Conservation (phyloP, 768 basidiomycete species). For the Pleurotus cornucopiae region DNA sequence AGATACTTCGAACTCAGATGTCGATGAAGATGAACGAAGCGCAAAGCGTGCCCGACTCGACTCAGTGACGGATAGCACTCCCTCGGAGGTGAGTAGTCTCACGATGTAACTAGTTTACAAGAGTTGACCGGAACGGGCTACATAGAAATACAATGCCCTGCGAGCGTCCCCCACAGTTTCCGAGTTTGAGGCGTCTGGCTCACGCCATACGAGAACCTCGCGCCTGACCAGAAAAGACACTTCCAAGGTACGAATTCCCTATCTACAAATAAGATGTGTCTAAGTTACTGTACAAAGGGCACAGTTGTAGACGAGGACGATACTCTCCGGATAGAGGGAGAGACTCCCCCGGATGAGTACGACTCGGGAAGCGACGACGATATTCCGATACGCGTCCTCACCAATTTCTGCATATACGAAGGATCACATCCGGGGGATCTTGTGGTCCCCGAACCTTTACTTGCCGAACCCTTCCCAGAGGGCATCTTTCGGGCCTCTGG, state of each 20-base stretch:
- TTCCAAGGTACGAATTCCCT: not conserved
- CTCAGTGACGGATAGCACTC: not conserved
- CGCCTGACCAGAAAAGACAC: not conserved
- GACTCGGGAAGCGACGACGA: conserved; percentile 25
- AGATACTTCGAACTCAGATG: not conserved
- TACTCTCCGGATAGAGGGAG: conserved; percentile 39
- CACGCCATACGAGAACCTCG: no score
- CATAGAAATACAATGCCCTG: no score
- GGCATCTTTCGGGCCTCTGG: conserved; percentile 34
- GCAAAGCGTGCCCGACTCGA: not conserved
- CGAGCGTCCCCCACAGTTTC: no score
- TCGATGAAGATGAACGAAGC: not conserved
- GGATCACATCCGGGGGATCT: conserved; percentile 24
- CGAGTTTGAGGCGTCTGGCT: no score
- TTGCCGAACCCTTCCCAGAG: not conserved
- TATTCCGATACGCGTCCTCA: conserved; percentile 54
- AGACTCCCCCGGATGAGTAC: conserved; percentile 24
- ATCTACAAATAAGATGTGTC: not conserved
- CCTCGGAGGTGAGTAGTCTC: no score
- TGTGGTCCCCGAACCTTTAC: conserved; percentile 16
- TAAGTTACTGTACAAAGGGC: not conserved
- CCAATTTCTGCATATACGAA: conserved; percentile 52
- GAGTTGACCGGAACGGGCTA: no score
- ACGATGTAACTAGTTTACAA: no score
- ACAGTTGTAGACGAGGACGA: conserved; percentile 31